Conservation (phyloP, 495 filamentous ascomycete species). For the Hyaloscypha bicolor region DNA sequence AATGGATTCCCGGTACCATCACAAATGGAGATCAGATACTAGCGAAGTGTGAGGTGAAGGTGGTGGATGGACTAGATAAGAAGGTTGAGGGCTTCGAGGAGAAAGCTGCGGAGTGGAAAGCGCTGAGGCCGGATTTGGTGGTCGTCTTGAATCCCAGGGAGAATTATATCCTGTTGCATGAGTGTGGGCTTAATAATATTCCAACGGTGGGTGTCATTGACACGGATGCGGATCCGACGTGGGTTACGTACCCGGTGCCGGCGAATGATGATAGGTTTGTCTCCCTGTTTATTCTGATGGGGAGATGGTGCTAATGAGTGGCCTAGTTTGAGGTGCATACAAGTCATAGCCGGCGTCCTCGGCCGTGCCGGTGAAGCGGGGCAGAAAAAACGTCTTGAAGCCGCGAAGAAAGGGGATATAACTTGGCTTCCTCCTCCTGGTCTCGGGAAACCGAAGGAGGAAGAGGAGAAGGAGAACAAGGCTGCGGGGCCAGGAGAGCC, state of each 20-base stretch:
- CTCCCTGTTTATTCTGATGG: background rate
- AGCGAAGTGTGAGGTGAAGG: constrained; percentile 61
- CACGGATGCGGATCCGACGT: constrained; percentile 88
- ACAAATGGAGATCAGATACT: constrained; percentile 93
- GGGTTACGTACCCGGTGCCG: constrained; percentile 96
- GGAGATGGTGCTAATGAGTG: background rate
- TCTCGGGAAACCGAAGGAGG: constrained; percentile 34
- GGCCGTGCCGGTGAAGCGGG: constrained; percentile 84
- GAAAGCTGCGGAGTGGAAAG: constrained; percentile 60
- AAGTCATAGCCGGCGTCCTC: constrained; percentile 82
- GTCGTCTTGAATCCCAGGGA: constrained; percentile 91
- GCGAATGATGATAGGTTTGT: constrained; percentile 90
- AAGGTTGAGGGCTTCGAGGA: constrained; percentile 64
- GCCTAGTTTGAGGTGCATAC: constrained; percentile 71
- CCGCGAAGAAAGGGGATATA: constrained; percentile 55
- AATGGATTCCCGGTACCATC: constrained; percentile 90
- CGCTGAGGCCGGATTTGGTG: constrained; percentile 85
- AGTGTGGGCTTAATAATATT: constrained; percentile 84
- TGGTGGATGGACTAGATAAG: constrained; percentile 71
- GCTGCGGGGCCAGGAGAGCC: too few species aligned
- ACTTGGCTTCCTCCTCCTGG: constrained; percentile 29
- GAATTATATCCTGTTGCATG: constrained; percentile 86
- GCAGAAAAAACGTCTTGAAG: constrained; percentile 61
- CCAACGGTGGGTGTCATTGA: constrained; percentile 95
- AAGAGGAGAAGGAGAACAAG: constrained; percentile 28